Percentiles rank a stretch among this genome's conserved stretches.
Evolutionary conservation across 1,284 basidiomycete genomes (phyloP).

Genomic region (Ceratorhiza oryzae-sativae): DNA sequence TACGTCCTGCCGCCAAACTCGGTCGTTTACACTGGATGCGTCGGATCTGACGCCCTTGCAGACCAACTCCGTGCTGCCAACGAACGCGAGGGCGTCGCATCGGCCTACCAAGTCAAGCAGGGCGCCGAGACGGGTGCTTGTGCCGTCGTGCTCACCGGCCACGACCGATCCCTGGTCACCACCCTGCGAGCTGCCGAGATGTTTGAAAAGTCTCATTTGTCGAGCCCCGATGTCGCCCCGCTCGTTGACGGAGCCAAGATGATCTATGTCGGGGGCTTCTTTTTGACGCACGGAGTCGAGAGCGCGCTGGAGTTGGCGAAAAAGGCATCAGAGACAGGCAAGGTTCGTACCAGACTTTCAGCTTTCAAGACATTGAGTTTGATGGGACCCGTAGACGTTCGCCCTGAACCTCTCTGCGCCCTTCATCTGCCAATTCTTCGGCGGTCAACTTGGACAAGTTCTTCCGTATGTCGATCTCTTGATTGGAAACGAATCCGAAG

Average conservation of each 20-base stretch:
- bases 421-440: slow-evolving; percentile 97
- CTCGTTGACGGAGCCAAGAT: slow-evolving; percentile 82
- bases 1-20: slow-evolving; percentile 89
- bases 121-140: slow-evolving; percentile 95
- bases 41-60: slow-evolving; percentile 91
- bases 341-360: slow-evolving; percentile 58
- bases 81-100: slow-evolving; percentile 87
- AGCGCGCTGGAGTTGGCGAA: slow-evolving; percentile 80
- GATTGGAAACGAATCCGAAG: slow-evolving; percentile 96
- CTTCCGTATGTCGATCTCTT: slow-evolving; percentile 85
- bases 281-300: slow-evolving; percentile 92
- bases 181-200: slow-evolving; percentile 90
- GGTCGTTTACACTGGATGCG: slow-evolving; percentile 94
- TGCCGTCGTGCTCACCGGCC: slow-evolving; percentile 93
- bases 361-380: not conserved
- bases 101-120: slow-evolving; percentile 88
- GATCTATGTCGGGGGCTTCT: slow-evolving; percentile 97
- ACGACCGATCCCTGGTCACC: slow-evolving; percentile 92
- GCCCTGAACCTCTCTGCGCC: slow-evolving; percentile 95
- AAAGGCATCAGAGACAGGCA: slow-evolving; percentile 78
- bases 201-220: slow-evolving; percentile 83
- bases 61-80: slow-evolving; percentile 93
- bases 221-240: slow-evolving; percentile 76
- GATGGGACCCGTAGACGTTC: slow-evolving; percentile 65
- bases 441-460: slow-evolving; percentile 77